These are phyloP conservation scores for Parathielavia appendiculata DNA, from an alignment of 495 filamentous ascomycete genomes.

Conservation along the genomic window DNA sequence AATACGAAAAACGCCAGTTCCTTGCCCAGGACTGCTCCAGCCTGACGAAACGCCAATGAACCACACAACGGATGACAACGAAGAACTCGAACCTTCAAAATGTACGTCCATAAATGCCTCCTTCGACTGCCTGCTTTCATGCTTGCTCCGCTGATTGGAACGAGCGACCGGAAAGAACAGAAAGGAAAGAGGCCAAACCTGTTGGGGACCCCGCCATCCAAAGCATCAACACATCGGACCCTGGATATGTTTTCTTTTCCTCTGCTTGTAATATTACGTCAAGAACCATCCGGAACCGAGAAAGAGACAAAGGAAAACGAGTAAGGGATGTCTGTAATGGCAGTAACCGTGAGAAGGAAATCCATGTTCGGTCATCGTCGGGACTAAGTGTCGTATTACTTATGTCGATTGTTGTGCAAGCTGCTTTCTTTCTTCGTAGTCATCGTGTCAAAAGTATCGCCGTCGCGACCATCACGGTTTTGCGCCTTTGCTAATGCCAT, in stretches of 20 bases:
- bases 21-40: too few species aligned
- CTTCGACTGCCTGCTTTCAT: too few species aligned
- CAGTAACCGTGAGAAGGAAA: background rate
- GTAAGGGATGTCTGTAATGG: background rate
- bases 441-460: constrained; percentile 9
- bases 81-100: too few species aligned
- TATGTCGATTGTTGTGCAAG: background rate
- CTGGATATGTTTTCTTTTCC: background rate
- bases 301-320: constrained; percentile 3
- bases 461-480: background rate
- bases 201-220: background rate
- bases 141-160: background rate
- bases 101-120: too few species aligned
- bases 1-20: too few species aligned
- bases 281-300: background rate
- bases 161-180: background rate
- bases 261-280: background rate
- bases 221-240: background rate
- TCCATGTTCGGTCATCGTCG: constrained; percentile 10
- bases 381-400: constrained; percentile 2
- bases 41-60: too few species aligned
- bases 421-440: constrained; percentile 7
- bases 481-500: background rate
- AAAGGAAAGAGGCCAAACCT: background rate
- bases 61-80: too few species aligned